Evolutionary conservation across 2,329 filamentous ascomycete genomes (phyloP).

Genomic region (Beauveria pseudobassiana): DNA sequence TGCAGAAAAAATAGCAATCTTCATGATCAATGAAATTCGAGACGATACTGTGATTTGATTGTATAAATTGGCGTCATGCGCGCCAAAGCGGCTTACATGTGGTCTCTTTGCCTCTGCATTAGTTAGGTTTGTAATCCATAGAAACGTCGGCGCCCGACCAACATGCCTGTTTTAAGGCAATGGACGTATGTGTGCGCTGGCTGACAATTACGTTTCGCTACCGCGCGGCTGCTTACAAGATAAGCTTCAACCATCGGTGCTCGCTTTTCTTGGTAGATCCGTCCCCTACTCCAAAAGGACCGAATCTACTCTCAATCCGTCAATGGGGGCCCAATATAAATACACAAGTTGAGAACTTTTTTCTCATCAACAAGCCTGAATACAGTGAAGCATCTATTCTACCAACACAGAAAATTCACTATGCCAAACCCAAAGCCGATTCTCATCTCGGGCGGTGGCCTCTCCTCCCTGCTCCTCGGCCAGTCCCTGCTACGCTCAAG

Average conservation of each 20-base stretch:
- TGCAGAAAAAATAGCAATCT: neutral
- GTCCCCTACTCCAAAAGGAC: neutral
- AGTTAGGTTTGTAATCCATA: neutral
- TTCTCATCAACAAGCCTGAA: neutral
- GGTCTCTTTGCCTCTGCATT: neutral
- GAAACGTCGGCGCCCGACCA: neutral
- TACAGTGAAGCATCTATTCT: neutral
- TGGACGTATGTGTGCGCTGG: neutral
- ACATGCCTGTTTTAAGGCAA: neutral
- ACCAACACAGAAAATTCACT: neutral
- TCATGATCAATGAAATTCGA: no score
- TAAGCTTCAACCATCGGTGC: neutral
- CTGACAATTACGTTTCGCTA: neutral
- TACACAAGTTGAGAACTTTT: neutral
- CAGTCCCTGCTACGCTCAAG: constrained; percentile 31
- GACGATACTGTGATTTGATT: no score
- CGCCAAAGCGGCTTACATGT: neutral
- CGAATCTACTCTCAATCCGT: neutral
- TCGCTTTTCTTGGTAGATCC: neutral
- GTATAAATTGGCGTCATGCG: neutral
- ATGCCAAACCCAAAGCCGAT: constrained; percentile 23
- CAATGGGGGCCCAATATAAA: neutral
- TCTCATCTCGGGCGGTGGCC: constrained; percentile 37
- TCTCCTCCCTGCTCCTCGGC: constrained; percentile 36
- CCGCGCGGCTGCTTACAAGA: constrained; percentile 7